Conservation (phyloP, 768 basidiomycete genomes). For the Agaricus blazei region DNA sequence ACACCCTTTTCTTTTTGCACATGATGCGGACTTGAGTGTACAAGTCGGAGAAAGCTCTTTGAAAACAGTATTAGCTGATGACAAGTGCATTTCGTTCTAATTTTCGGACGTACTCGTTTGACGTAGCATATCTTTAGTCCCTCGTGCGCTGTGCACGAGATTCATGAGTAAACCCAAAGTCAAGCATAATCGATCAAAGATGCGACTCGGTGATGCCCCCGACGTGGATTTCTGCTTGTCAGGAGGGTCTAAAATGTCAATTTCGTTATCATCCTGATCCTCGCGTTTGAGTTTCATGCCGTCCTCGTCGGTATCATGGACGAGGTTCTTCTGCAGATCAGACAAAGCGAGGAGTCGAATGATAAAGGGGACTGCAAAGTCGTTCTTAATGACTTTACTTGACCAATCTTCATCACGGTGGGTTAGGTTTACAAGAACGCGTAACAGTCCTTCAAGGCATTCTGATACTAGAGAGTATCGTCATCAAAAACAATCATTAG, state of each 20-base stretch:
- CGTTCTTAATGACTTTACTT: conserved; percentile 39
- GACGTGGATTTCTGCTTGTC: neutral
- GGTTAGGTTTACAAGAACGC: conserved; percentile 68
- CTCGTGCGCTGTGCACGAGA: conserved; percentile 55
- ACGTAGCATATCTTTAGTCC: conserved; percentile 40
- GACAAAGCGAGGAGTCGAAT: conserved; percentile 41
- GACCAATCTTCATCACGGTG: conserved; percentile 60
- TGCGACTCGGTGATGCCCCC: conserved; percentile 21
- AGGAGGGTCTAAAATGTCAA: neutral
- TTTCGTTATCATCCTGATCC: conserved; percentile 15
- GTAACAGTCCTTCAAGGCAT: conserved; percentile 54
- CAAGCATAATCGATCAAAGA: conserved; percentile 71
- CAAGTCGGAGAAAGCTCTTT: conserved; percentile 53
- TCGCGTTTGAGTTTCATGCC: conserved; percentile 10
- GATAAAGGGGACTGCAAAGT: conserved; percentile 40
- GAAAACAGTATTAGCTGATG: neutral
- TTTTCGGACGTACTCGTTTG: conserved; percentile 39
- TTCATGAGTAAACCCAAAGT: conserved; percentile 74
- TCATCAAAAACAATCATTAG: neutral
- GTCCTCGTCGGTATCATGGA: neutral
- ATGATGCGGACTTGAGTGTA: conserved; percentile 37
- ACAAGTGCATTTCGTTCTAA: neutral
- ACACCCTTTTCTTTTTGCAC: conserved; percentile 40
- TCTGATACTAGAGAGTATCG: conserved; percentile 26
- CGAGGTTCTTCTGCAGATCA: conserved; percentile 10